Percentiles rank a stretch among this genome's conserved stretches.
These are phyloP conservation scores for Volvox africanus DNA, from an alignment of 139 green algal species.

Conservation along the genomic window DNA sequence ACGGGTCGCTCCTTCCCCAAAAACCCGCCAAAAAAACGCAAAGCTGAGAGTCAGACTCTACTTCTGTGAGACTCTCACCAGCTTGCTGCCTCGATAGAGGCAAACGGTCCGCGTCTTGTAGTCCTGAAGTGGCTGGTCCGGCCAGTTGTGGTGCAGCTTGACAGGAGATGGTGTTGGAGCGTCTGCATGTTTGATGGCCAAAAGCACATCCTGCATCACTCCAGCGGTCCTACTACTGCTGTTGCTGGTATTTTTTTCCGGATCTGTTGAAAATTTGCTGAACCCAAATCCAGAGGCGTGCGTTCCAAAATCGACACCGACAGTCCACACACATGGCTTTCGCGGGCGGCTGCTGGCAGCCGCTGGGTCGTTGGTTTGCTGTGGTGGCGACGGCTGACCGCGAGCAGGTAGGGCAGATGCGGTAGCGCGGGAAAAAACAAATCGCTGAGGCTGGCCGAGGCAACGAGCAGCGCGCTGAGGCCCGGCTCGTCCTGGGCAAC, in stretches of 20 bases:
- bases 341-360: not conserved
- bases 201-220: not conserved
- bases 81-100: not conserved
- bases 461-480: no score
- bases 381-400: not conserved
- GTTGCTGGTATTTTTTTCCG: not conserved
- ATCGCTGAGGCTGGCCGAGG: no score
- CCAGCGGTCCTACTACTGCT: not conserved
- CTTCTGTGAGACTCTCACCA: no score
- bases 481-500: no score
- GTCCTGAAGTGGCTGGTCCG: not conserved
- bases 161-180: not conserved
- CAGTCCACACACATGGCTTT: not conserved
- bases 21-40: no score
- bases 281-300: conserved; percentile 13
- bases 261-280: no score
- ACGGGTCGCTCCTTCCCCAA: no score
- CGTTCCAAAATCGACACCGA: conserved; percentile 39
- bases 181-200: not conserved
- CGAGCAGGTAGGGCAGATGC: not conserved
- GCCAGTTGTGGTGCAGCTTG: conserved; percentile 2
- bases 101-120: conserved; percentile 11
- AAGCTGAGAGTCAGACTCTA: no score
- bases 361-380: not conserved
- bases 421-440: no score